Evolutionary conservation across 805 yeast genomes (phyloP), one percentile per base, ranked within the genome.

Genomic region (Wickerhamomyces bisporus): DNA sequence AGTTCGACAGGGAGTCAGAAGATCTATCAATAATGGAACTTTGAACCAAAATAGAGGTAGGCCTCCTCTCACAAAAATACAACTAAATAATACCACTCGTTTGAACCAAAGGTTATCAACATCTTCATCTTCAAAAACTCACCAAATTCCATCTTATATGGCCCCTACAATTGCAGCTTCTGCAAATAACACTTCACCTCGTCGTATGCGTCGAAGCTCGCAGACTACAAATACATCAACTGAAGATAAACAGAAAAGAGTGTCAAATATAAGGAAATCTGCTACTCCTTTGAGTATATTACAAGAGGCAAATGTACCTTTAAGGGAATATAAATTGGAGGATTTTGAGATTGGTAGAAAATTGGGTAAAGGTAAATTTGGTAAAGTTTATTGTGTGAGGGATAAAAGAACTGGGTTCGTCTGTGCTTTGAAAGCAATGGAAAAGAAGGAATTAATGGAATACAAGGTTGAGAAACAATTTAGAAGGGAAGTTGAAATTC

Each of bases 341-440:
- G 93, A 86, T 54, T 91, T 91, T 61, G 96, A 88, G 49, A 72
- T 91, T 30, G 98, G 97, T 14, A 74, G 80, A 38, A 79, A 82
- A 40, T 69, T 91, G 34, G 98, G 98, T 0, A 87, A 86, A 55
- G 98, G 98, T 6, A 87, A 88, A 58, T 80, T 89, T 52, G 98
- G 98, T 8, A 79, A 77, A 51, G 98, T 93, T 1, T 89, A 87
- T 60, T 85, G 96, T 55, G 97, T 83, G 8, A 71, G 73, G 39
- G 96, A 88, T 57, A 79, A 75, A 47, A 53, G 63, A 26, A 73
- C 86, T 0, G 95, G 94, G 2, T 85, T 76, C 55, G 70, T 91
- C 2, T 86, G 94, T 58, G 98, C 98, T 1, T 64, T 91, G 51
- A 91, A 93, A 57, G 93, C 82, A 3, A 86, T 93, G 96, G 79